Conservation (phyloP, 2,329 filamentous ascomycete species). For the Ilyonectria destructans region DNA sequence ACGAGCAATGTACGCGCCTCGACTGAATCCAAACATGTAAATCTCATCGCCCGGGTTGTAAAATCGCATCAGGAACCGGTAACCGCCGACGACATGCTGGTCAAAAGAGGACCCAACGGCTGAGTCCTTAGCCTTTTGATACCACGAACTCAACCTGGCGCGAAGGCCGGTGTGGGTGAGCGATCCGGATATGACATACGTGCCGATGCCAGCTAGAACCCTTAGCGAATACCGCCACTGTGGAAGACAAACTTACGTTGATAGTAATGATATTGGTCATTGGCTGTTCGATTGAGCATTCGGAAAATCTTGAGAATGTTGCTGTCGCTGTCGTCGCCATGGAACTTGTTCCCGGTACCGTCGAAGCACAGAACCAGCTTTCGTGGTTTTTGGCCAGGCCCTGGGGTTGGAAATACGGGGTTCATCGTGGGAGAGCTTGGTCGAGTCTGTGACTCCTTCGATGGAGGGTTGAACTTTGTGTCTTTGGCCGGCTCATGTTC, state of each 20-base stretch:
- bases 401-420: conserved; percentile 27
- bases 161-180: conserved; percentile 71
- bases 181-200: conserved; percentile 76
- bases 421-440: conserved; percentile 45
- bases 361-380: conserved; percentile 76
- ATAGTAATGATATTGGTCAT: conserved; percentile 76
- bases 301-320: conserved; percentile 81
- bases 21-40: conserved; percentile 82
- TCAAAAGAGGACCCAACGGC: conserved; percentile 87
- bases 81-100: conserved; percentile 87
- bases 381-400: conserved; percentile 43
- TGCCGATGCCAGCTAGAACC: conserved; percentile 77
- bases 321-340: conserved; percentile 75
- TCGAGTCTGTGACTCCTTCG: conserved; percentile 42
- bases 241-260: conserved; percentile 64
- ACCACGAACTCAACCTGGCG: conserved; percentile 76
- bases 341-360: conserved; percentile 76
- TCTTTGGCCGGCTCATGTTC: conserved; percentile 34
- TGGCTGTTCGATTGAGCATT: conserved; percentile 76
- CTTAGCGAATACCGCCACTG: background rate
- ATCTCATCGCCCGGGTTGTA: conserved; percentile 77
- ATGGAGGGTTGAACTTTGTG: conserved; percentile 24
- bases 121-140: conserved; percentile 82
- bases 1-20: conserved; percentile 81
- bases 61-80: conserved; percentile 84